Conservation (phyloP, 352 stramenopile genomes). For the Saprolegnia parasitica region DNA sequence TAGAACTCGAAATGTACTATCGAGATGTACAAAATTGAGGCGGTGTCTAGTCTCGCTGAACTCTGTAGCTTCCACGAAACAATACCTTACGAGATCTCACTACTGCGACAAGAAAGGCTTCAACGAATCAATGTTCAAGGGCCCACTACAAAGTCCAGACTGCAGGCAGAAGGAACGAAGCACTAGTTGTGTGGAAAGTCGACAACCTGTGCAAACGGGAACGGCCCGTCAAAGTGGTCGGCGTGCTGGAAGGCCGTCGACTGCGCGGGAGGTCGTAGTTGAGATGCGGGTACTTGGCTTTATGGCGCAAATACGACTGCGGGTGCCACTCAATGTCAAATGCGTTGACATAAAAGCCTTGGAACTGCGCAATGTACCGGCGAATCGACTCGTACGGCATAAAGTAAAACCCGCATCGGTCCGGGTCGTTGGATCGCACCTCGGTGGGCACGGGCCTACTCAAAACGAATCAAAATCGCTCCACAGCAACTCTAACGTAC, state of each 20-base stretch:
- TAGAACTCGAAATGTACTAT: too few relatives aligned
- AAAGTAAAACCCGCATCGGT: conserved; percentile 79
- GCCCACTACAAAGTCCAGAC: too few relatives aligned
- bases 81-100: too few relatives aligned
- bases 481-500: neutral
- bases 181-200: too few relatives aligned
- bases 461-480: neutral
- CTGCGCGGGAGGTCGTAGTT: conserved; percentile 55
- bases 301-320: conserved; percentile 63
- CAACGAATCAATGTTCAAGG: too few relatives aligned
- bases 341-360: conserved; percentile 79
- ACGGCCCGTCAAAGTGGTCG: conserved; percentile 63
- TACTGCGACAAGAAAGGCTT: too few relatives aligned
- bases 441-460: conserved; percentile 46
- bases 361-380: conserved; percentile 69
- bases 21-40: too few relatives aligned
- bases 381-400: conserved; percentile 74
- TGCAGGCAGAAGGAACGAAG: too few relatives aligned
- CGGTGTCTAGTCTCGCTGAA: too few relatives aligned
- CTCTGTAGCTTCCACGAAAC: too few relatives aligned
- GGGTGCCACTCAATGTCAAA: conserved; percentile 71
- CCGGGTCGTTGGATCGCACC: conserved; percentile 66
- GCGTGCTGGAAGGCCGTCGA: conserved; percentile 70
- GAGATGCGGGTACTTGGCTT: conserved; percentile 41
- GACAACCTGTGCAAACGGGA: conserved; percentile 65